phyloP scores from a whole-genome alignment of 805 yeast genomes.

The Lipomyces mesembrius region DNA sequence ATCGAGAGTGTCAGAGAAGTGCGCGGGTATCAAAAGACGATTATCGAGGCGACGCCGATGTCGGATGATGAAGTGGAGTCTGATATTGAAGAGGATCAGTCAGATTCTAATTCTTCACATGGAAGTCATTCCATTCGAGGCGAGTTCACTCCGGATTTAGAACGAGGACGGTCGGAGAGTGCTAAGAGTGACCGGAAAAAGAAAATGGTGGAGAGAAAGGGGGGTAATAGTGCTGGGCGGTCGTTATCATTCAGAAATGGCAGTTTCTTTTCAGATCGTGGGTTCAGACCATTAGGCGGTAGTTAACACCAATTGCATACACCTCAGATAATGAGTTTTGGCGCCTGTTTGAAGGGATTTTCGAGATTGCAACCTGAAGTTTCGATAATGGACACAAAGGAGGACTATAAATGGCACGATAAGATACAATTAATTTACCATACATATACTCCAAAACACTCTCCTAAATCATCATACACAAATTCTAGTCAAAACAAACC shows the following conservation, averaged over 20 bases:
- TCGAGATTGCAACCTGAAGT: not conserved
- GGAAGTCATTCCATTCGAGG: constrained; percentile 10
- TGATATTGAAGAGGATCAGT: constrained; percentile 9
- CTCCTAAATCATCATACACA: too few relatives aligned
- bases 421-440: not conserved
- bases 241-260: constrained; percentile 14
- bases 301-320: not conserved
- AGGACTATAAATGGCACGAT: not conserved
- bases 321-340: too few relatives aligned
- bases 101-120: constrained; percentile 1
- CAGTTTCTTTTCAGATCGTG: constrained; percentile 24
- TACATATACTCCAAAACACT: not conserved
- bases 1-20: constrained; percentile 82
- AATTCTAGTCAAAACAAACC: not conserved
- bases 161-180: constrained; percentile 7
- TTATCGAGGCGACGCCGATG: constrained; percentile 57
- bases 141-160: constrained; percentile 9
- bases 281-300: constrained; percentile 5
- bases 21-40: constrained; percentile 83
- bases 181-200: constrained; percentile 11
- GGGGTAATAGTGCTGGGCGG: not conserved
- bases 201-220: constrained; percentile 2
- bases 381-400: not conserved
- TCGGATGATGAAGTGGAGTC: constrained; percentile 20
- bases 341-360: too few relatives aligned